phyloP scores from a whole-genome alignment of 2,329 filamentous ascomycete species.

The Aspergillus luchuensis region DNA sequence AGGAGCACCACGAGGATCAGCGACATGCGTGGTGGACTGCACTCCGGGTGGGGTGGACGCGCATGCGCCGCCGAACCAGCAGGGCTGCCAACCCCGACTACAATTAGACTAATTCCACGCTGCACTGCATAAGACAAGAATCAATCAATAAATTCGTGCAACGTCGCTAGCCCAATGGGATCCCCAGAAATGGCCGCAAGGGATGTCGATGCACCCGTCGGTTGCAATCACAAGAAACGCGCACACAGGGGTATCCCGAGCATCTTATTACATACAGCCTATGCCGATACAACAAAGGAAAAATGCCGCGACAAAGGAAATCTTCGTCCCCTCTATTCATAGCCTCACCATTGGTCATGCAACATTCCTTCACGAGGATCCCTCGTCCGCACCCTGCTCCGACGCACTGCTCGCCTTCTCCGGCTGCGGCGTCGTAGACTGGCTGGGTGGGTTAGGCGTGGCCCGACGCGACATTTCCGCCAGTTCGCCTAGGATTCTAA shows the following conservation, averaged over 20 bases:
- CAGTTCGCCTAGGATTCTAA: conserved; percentile 43
- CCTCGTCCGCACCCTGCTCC: conserved; percentile 15
- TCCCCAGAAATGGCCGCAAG: not conserved
- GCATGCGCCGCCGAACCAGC: conserved; percentile 4
- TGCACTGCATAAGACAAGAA: not conserved
- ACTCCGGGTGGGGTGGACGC: conserved; percentile 14
- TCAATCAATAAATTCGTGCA: not conserved
- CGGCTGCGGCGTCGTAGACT: conserved; percentile 32
- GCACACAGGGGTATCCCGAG: conserved; percentile 30
- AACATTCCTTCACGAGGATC: conserved; percentile 10
- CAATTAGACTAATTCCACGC: not conserved
- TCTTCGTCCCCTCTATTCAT: not conserved
- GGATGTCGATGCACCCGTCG: not conserved
- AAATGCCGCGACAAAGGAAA: conserved; percentile 13
- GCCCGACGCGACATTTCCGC: conserved; percentile 36
- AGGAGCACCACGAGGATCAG: not conserved
- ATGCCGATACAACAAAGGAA: conserved; percentile 28
- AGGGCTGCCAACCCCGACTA: not conserved
- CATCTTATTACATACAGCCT: conserved; percentile 31
- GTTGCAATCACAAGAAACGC: conserved; percentile 3
- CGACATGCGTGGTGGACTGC: not conserved
- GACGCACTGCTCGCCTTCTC: conserved; percentile 20
- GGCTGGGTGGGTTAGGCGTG: conserved; percentile 31
- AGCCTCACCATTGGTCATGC: not conserved
- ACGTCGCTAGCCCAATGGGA: conserved; percentile 5